A percentile compares a stretch with the other conserved stretches of the same genome.
These are phyloP conservation scores for Taxillus chinensis DNA, from an alignment of 164 flowering plant genomes.

Conservation along the genomic window DNA sequence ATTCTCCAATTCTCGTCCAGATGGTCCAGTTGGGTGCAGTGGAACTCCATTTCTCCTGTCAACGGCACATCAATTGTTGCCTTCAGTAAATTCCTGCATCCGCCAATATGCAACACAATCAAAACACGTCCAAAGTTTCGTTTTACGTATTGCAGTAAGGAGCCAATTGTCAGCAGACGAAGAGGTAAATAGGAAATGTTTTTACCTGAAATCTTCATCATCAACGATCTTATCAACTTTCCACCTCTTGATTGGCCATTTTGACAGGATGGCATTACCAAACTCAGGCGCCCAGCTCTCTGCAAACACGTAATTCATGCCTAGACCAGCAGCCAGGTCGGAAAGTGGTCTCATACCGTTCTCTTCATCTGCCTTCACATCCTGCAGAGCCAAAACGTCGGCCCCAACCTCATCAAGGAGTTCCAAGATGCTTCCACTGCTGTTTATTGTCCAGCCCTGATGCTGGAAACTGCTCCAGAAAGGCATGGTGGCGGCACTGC, in stretches of 20 bases:
- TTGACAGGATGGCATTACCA: conserved; percentile 82
- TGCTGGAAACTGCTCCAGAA: conserved; percentile 18
- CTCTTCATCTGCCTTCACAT: conserved; percentile 91
- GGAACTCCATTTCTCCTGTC: conserved; percentile 65
- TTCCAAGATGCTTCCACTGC: conserved; percentile 47
- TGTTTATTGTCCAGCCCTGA: conserved; percentile 12
- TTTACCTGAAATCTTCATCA: conserved; percentile 79
- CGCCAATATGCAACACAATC: neutral
- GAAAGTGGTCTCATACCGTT: conserved; percentile 83
- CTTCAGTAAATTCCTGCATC: conserved; percentile 75
- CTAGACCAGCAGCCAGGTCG: conserved; percentile 71
- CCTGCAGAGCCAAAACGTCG: conserved; percentile 79
- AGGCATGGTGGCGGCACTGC: conserved; percentile 7
- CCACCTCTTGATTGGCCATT: conserved; percentile 87
- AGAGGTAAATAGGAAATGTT: neutral
- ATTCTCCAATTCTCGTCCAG: conserved; percentile 91
- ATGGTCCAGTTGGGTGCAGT: conserved; percentile 90
- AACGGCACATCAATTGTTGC: conserved; percentile 76
- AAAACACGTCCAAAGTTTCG: neutral
- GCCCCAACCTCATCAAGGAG: conserved; percentile 77
- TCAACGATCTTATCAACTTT: conserved; percentile 69
- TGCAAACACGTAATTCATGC: conserved; percentile 90
- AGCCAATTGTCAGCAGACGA: neutral
- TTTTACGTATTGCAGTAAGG: no score
- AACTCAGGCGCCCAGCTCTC: conserved; percentile 99